Evolutionary conservation across 1,139 yeast species (phyloP), one percentile per base, ranked within the genome.

Genomic region (Blastobotrys raffinosifermentans): DNA sequence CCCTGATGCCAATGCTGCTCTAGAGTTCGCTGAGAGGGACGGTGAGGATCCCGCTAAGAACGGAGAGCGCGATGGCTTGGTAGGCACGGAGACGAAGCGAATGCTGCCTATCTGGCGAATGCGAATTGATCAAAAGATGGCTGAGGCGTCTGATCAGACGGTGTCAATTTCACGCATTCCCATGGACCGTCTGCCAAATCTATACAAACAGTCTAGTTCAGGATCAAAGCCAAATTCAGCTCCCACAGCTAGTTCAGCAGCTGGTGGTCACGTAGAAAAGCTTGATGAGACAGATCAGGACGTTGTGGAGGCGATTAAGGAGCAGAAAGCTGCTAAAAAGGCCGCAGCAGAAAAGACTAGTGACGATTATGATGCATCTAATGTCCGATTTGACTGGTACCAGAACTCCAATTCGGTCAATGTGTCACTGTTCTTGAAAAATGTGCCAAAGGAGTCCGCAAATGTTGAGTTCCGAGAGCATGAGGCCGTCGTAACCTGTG

Each of bases 381-480:
- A 72, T 42, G 69, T 79, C 43, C 73, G 80, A 54, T 75, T 72
- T 29, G 96, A 87, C 52, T 87, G 93, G 87, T 86, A 80, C 60
- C 95, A 87, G 57, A 69, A 77, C 15, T 57, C 65, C 11, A 66
- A 66, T 1, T 57, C 62, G 2, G 73, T 87, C 11, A 77, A 80
- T 4, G 67, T 89, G 22, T 77, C 94, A 1, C 64, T 91, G 5
- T 91, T 81, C 50, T 77, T 86, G 39, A 80, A 81, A 47, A 73
- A 73, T 29, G 69, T 80, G 20, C 77, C 82, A 14, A 60, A 64
- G 33, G 70, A 67, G 2, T 50, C 64, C 1, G 59, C 70, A 29
- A 50, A 54, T 2, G 63, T 75, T 13, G 57, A 61, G 2, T 67
- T 75, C 39, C 49, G 53, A 3, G 33, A 51, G 7, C 10, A 13